phyloP scores from a whole-genome alignment of 2,329 filamentous ascomycete species.

The Talaromyces rugulosus region DNA sequence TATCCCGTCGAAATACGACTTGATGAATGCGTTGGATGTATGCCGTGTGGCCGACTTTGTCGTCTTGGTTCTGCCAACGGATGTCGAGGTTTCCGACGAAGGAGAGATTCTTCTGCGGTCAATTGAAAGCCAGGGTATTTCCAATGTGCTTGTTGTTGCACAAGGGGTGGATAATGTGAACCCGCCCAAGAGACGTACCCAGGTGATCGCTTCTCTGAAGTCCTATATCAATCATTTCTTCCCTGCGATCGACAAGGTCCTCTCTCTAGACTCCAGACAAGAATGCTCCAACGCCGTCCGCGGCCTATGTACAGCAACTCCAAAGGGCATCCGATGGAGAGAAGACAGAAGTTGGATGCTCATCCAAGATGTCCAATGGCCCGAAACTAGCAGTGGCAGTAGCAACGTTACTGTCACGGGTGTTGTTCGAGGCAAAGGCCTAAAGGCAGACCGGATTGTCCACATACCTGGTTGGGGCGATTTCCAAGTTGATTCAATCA shows the following conservation, averaged over 20 bases:
- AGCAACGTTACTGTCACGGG: constrained; percentile 73
- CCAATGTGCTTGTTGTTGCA: constrained; percentile 82
- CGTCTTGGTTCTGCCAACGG: constrained; percentile 75
- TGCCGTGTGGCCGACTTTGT: constrained; percentile 89
- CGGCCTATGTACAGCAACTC: constrained; percentile 83
- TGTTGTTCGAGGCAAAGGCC: constrained; percentile 74
- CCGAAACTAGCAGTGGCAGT: constrained; percentile 45
- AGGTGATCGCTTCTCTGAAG: constrained; percentile 76
- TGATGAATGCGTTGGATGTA: constrained; percentile 76
- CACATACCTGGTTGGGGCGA: constrained; percentile 93
- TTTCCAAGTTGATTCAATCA: constrained; percentile 87
- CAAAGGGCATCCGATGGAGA: constrained; percentile 92
- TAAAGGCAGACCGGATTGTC: constrained; percentile 86
- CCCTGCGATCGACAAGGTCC: constrained; percentile 84
- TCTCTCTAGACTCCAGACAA: constrained; percentile 80
- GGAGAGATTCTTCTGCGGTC: constrained; percentile 82
- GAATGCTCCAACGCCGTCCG: constrained; percentile 89
- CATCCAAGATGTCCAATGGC: constrained; percentile 75
- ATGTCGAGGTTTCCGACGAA: constrained; percentile 69
- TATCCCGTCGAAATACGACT: constrained; percentile 66
- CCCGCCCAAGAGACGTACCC: constrained; percentile 70
- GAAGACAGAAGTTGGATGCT: constrained; percentile 96
- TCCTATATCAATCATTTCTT: constrained; percentile 95
- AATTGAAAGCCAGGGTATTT: constrained; percentile 90
- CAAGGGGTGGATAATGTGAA: constrained; percentile 75